Percentiles rank a stretch among this genome's conserved stretches.
phyloP scores from a whole-genome alignment of 148 eudicot genomes.

The Chenopodium album region DNA sequence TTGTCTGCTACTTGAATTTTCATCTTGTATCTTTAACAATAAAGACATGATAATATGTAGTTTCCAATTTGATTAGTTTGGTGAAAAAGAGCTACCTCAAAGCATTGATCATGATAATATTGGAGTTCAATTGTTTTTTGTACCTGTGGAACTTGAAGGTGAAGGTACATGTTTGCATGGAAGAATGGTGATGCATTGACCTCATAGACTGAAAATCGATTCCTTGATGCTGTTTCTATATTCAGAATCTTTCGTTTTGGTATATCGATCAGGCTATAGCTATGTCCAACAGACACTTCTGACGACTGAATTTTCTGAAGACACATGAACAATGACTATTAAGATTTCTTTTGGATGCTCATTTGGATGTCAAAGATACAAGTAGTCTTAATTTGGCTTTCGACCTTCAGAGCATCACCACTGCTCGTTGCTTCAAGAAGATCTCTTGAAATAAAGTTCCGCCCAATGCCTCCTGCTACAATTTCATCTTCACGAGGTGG shows the following conservation, averaged over 20 bases:
- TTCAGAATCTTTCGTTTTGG: slow-evolving; percentile 59
- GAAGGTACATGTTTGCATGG: slow-evolving; percentile 94
- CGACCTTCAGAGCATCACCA: slow-evolving; percentile 63
- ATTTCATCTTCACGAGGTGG: slow-evolving; percentile 74
- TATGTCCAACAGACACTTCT: slow-evolving; percentile 79
- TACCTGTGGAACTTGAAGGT: slow-evolving; percentile 78
- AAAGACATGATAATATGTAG: slow-evolving; percentile 9
- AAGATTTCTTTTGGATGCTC: not conserved
- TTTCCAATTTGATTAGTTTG: not conserved
- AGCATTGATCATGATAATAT: not conserved
- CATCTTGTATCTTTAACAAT: slow-evolving; percentile 66
- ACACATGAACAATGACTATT: slow-evolving; percentile 9
- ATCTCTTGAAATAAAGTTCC: slow-evolving; percentile 83
- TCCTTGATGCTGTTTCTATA: slow-evolving; percentile 78
- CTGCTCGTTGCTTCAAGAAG: slow-evolving; percentile 74
- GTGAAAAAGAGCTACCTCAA: slow-evolving; percentile 6
- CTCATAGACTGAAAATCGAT: slow-evolving; percentile 52
- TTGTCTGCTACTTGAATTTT: slow-evolving; percentile 74
- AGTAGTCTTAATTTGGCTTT: not conserved
- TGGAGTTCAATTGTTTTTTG: not conserved
- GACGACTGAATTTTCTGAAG: slow-evolving; percentile 65
- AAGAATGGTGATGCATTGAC: slow-evolving; percentile 56
- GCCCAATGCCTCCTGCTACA: slow-evolving; percentile 62
- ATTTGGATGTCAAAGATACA: not conserved
- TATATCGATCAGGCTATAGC: slow-evolving; percentile 77